Percentiles rank a stretch among this genome's conserved stretches.
phyloP scores from a whole-genome alignment of 345 rosid genomes.

The Durio zibethinus region DNA sequence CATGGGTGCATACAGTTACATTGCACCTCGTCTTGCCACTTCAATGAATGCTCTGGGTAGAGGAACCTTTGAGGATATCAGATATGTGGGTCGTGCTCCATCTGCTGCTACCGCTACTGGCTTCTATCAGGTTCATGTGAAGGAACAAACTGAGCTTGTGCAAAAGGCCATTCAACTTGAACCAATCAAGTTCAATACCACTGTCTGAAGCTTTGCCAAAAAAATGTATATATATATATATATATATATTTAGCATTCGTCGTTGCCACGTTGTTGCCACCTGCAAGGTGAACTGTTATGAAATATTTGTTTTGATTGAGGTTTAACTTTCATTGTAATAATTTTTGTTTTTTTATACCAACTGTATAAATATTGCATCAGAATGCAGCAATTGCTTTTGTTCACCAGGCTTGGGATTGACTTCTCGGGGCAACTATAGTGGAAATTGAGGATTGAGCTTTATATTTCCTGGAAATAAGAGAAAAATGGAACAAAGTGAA shows the following conservation, averaged over 20 bases:
- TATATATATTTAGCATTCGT: too few species aligned
- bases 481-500: too few species aligned
- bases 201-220: constrained; percentile 14
- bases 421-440: too few species aligned
- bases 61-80: constrained; percentile 58
- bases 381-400: too few species aligned
- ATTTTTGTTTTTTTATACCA: neutral
- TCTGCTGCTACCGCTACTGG: constrained; percentile 81
- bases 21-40: constrained; percentile 58
- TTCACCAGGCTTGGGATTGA: too few species aligned
- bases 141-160: constrained; percentile 61
- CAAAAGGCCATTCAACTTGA: constrained; percentile 56
- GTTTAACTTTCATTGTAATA: neutral
- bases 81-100: constrained; percentile 66
- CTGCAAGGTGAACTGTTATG: neutral
- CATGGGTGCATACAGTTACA: constrained; percentile 66
- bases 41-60: constrained; percentile 50
- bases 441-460: too few species aligned
- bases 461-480: too few species aligned
- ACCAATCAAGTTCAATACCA: constrained; percentile 27
- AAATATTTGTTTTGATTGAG: too few species aligned
- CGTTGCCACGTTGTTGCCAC: neutral
- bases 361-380: neutral
- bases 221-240: too few species aligned
- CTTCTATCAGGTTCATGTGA: constrained; percentile 50